Evolutionary conservation across 1,284 basidiomycete genomes (phyloP), one percentile per base, ranked within the genome.

Genomic region (Blastosporella zonata): DNA sequence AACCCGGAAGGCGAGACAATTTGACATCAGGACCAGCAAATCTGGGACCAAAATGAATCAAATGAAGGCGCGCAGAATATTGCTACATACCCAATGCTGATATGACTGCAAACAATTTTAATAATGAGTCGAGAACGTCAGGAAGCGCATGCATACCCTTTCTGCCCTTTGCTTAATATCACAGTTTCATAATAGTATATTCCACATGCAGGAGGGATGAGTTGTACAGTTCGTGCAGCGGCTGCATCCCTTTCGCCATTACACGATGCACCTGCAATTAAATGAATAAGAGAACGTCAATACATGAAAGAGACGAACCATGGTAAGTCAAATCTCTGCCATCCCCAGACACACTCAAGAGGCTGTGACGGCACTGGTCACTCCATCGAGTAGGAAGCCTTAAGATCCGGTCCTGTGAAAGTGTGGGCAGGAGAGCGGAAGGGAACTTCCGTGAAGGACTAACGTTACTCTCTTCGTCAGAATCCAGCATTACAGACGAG

Each of bases 151-250:
- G 66, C 79, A 62, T 60, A 93, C 77, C 88, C 90, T 66, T 86
- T 87, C 46, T 77, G 72, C n/a, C 88, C 87, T 63, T 89, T 87
- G 60, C 82, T 78, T 13, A 85, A 64, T 36, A 97, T 82, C 58
- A 88, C 81, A 2, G 91, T 82, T 71, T 97, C 93, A 61, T 85
- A 97, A 65, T 96, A 97, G 64, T 90, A 93, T 40, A 96, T 83
- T 13, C 92, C 94, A 58, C 88, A 87, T 10, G 84, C 84, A 0
- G 83, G 74, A 1, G 93, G 93, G 39, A 95, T 85, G 2, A 85
- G 78, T 54, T 80, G 70, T 41, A 80, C 79, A 0, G 92, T 82
- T 42, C 90, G 79, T 6, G 90, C 86, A 27, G 91, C 77, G 20
- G 88, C 87, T 0, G 91, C 89, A 49, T 95, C 92, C 49, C 81